phyloP scores from a whole-genome alignment of 192 early-diverging fungal species.

The Geranomyces variabilis region DNA sequence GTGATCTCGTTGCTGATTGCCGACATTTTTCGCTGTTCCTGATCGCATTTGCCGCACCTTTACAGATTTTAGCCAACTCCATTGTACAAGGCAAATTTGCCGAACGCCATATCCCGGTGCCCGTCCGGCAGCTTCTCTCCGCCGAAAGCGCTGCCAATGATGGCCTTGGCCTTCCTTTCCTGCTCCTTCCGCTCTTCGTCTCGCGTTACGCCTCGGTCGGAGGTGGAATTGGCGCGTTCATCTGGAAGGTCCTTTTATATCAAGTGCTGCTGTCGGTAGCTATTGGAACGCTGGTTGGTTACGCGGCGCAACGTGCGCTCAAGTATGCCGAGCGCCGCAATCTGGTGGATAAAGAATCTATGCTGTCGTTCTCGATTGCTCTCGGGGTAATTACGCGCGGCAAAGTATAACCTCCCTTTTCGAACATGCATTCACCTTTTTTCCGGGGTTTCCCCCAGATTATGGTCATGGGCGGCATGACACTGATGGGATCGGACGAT shows the following conservation, averaged over 20 bases:
- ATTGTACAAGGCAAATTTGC: constrained; percentile 96
- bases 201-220: constrained; percentile 32
- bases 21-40: background rate
- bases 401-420: constrained; percentile 12
- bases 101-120: constrained; percentile 80
- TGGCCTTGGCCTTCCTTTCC: constrained; percentile 64
- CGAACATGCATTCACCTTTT: constrained; percentile 33
- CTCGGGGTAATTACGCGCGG: constrained; percentile 46
- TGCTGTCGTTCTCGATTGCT: constrained; percentile 80
- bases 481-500: constrained; percentile 50
- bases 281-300: constrained; percentile 72
- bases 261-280: constrained; percentile 18
- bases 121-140: constrained; percentile 40
- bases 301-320: constrained; percentile 66
- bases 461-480: constrained; percentile 13
- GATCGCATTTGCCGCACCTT: too few relatives aligned
- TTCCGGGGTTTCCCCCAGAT: background rate
- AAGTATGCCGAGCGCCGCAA: constrained; percentile 65
- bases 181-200: constrained; percentile 59
- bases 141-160: constrained; percentile 83
- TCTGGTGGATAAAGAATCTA: constrained; percentile 84
- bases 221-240: constrained; percentile 6
- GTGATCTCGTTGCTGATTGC: constrained; percentile 52
- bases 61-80: constrained; percentile 80
- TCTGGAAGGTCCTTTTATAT: background rate